Conservation (phyloP, 106 monocot genomes). For the Agapanthus africanus region DNA sequence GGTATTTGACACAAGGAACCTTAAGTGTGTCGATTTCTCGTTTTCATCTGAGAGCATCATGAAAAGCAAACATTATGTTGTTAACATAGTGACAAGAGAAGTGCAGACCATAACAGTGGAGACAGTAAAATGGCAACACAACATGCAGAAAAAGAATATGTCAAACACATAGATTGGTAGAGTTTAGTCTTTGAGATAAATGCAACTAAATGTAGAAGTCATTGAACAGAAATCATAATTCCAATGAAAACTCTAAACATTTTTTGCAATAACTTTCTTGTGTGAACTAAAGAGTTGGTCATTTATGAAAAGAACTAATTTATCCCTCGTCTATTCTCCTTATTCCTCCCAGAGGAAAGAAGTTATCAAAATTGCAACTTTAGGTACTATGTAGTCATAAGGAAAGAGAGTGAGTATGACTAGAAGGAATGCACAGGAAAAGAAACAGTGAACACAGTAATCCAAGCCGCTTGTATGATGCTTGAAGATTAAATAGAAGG, state of each 20-base stretch:
- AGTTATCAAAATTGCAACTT: too few species aligned
- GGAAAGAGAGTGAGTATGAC: too few species aligned
- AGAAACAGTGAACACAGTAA: too few species aligned
- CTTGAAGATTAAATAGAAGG: too few species aligned
- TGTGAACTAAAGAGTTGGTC: background rate
- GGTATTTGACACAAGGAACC: constrained; percentile 80
- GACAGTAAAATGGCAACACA: background rate
- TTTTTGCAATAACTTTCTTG: too few species aligned
- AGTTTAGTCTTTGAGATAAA: background rate
- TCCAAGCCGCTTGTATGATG: too few species aligned
- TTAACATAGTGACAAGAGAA: background rate
- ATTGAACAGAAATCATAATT: background rate
- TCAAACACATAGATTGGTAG: background rate
- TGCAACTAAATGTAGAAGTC: background rate
- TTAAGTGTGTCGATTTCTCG: constrained; percentile 53
- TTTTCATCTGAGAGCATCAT: constrained; percentile 41
- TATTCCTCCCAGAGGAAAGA: too few species aligned
- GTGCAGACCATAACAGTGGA: background rate
- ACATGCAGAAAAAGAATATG: background rate
- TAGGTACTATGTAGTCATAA: too few species aligned
- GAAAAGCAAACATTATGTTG: background rate
- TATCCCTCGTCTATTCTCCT: background rate
- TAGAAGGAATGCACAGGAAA: too few species aligned
- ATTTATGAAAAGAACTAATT: background rate
- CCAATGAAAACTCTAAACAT: background rate